phyloP scores from a whole-genome alignment of 106 monocot genomes.

The Gastrodia elata region DNA sequence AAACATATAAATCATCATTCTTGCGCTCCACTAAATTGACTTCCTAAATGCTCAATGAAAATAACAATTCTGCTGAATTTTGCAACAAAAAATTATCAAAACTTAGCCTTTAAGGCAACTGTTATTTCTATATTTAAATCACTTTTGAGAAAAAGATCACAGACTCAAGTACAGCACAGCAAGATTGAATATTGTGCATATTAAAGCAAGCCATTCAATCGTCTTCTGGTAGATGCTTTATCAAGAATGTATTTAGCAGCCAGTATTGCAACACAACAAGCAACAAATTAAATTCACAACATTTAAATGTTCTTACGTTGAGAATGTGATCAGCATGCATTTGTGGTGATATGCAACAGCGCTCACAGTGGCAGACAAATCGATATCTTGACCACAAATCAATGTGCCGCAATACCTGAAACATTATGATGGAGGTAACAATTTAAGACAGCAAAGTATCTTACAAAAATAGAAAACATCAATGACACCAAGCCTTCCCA shows the following conservation, averaged over 20 bases:
- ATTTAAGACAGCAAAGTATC: neutral
- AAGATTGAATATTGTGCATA: neutral
- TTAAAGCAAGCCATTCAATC: neutral
- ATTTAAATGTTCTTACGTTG: slow-evolving; percentile 37
- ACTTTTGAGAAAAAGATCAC: neutral
- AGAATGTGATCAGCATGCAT: slow-evolving; percentile 49
- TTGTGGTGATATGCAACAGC: slow-evolving; percentile 49
- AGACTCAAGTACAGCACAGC: neutral
- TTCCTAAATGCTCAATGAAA: no score
- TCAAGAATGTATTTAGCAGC: neutral
- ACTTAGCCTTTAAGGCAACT: neutral
- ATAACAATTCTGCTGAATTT: neutral
- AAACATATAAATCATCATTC: neutral
- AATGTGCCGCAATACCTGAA: slow-evolving; percentile 42
- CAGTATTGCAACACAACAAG: neutral
- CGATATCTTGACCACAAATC: slow-evolving; percentile 67
- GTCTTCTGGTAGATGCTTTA: neutral
- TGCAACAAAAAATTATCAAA: neutral
- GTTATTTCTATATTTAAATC: neutral
- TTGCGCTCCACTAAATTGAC: no score
- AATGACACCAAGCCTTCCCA: no score
- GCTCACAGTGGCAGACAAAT: slow-evolving; percentile 58
- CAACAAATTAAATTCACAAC: neutral
- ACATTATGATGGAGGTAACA: slow-evolving; percentile 1
- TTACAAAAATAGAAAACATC: neutral